Percentiles rank a stretch among this genome's conserved stretches.
phyloP scores from a whole-genome alignment of 768 basidiomycete species.

The Exsudoporus frostii region DNA sequence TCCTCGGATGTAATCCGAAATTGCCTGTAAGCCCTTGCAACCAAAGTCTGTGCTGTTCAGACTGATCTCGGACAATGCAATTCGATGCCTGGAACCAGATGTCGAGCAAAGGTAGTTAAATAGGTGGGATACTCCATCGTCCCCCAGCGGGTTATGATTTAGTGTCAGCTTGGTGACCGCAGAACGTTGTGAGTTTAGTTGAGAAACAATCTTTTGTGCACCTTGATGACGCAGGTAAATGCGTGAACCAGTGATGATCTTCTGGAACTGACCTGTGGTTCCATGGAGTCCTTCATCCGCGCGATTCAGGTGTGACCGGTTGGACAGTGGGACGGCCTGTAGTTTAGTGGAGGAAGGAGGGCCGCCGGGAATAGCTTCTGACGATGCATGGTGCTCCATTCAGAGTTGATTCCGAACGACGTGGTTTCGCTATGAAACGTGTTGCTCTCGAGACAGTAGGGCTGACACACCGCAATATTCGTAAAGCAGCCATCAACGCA shows the following conservation, averaged over 20 bases:
- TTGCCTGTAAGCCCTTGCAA: slow-evolving; percentile 48
- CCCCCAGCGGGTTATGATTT: slow-evolving; percentile 54
- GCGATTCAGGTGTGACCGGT: slow-evolving; percentile 17
- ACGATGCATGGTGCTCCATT: slow-evolving; percentile 16
- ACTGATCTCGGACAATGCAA: slow-evolving; percentile 47
- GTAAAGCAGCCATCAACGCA: neutral
- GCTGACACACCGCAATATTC: neutral
- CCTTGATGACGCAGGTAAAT: slow-evolving; percentile 35
- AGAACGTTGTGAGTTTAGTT: slow-evolving; percentile 40
- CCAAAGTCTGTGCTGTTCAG: slow-evolving; percentile 56
- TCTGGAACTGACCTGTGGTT: slow-evolving; percentile 14
- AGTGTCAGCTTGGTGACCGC: slow-evolving; percentile 49
- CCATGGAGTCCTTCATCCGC: slow-evolving; percentile 24
- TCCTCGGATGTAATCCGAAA: slow-evolving; percentile 48
- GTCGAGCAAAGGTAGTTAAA: slow-evolving; percentile 54
- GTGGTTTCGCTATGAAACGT: neutral
- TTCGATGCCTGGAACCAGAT: slow-evolving; percentile 42
- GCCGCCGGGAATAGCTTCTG: neutral
- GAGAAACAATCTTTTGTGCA: slow-evolving; percentile 48
- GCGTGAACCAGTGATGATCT: neutral
- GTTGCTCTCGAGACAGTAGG: neutral
- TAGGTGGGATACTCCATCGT: slow-evolving; percentile 52
- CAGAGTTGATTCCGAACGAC: neutral
- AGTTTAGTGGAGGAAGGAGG: neutral
- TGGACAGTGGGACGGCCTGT: slow-evolving; percentile 8